Evolutionary conservation across 768 basidiomycete species (phyloP), one percentile per base, ranked within the genome.

Genomic region (Auriculariales sp.): DNA sequence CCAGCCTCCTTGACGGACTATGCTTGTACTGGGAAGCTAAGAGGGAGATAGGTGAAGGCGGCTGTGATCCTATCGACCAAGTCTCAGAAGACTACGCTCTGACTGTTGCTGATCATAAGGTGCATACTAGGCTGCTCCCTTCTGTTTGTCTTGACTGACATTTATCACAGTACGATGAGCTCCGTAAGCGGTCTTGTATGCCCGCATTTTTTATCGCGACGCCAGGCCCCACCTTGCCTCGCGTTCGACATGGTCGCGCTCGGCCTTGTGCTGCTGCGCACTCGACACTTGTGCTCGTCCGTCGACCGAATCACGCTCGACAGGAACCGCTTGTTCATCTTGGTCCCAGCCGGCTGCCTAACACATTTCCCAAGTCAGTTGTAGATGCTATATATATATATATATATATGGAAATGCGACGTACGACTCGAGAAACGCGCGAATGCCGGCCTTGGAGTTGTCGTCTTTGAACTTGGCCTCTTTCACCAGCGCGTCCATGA

Each of bases 391-490:
- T 7, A 22, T n/a, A n/a, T n/a, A n/a, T n/a, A 19, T 6, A 33
- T 15, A 19, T 2, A 44, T 11, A 28, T 4, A 28, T 17, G 15
- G 39, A 48, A 24, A 46, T 17, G 49, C 28, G 27, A 66, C 70
- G 53, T 54, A 75, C 81, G 67, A 49, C 58, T 66, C 66, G 51
- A 91, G 71, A 59, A 89, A 89, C 2, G 87, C 91, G 7, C 78
- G 68, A 45, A 94, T 72, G 2, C 92, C 92, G 25, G 83, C 71
- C 58, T 82, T 76, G 10, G 39, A 44, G 48, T 70, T 66, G 58
- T 84, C 79, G 29, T 90, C 90, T 64, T 91, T 88, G 71, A 82
- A 81, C 68, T 88, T 90, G 2, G 95, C 94, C 64, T 98, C 95
- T 55, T 77, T 81, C 33, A 97, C 76, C 47, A 99, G 82, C 50